Conservation (phyloP, 2,329 filamentous ascomycete species). For the Sarocladiaceae sp. region DNA sequence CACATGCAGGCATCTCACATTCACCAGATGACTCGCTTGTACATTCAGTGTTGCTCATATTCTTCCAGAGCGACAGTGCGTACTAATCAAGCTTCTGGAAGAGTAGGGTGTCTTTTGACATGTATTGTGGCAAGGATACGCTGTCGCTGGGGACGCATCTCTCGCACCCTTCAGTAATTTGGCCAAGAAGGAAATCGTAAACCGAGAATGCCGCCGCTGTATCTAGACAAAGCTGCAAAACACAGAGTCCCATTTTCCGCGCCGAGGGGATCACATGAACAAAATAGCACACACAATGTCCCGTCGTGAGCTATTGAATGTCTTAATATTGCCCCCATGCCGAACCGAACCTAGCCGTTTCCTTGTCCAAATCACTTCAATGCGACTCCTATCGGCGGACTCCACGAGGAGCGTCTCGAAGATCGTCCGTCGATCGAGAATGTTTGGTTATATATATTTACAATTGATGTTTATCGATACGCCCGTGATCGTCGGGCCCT, state of each 20-base stretch:
- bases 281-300: too few relatives aligned
- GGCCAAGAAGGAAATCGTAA: not conserved
- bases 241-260: too few relatives aligned
- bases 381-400: too few relatives aligned
- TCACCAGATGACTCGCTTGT: too few relatives aligned
- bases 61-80: too few relatives aligned
- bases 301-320: too few relatives aligned
- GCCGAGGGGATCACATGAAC: too few relatives aligned
- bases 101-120: not conserved
- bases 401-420: too few relatives aligned
- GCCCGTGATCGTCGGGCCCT: not conserved
- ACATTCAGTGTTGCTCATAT: too few relatives aligned
- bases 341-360: not conserved
- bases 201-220: conserved; percentile 6
- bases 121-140: conserved; percentile 1
- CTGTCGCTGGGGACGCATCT: not conserved
- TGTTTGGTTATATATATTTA: not conserved
- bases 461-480: not conserved
- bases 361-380: not conserved
- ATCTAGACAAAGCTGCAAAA: conserved; percentile 6
- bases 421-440: not conserved
- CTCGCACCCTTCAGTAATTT: not conserved
- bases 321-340: too few relatives aligned
- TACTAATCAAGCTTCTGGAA: too few relatives aligned
- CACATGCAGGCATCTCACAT: too few relatives aligned